A percentile compares a stretch with the other conserved stretches of the same genome.
Evolutionary conservation across 768 basidiomycete species (phyloP).

Genomic region (Naganishia randhawae): DNA sequence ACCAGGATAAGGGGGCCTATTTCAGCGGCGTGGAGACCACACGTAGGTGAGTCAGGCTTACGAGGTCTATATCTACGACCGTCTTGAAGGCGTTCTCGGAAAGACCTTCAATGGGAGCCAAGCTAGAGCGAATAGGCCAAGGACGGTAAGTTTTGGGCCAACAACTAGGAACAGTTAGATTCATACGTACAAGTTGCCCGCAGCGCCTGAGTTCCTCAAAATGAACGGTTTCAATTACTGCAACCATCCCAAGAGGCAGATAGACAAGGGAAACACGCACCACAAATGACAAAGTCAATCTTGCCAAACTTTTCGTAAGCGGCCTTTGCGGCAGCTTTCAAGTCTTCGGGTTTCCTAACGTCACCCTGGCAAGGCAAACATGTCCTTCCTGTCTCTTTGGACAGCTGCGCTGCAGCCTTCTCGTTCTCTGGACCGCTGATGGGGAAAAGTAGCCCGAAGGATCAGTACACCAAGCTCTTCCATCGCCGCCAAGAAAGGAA

Average conservation of each 20-base stretch:
- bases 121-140: constrained; percentile 40
- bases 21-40: too few relatives aligned
- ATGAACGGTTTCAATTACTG: too few relatives aligned
- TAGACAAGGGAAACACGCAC: too few relatives aligned
- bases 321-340: constrained; percentile 70
- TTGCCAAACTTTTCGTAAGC: constrained; percentile 72
- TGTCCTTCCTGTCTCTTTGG: constrained; percentile 62
- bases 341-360: constrained; percentile 69
- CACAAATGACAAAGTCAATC: constrained; percentile 93
- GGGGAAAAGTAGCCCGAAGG: constrained; percentile 9
- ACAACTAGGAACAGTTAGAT: background rate
- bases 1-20: too few relatives aligned
- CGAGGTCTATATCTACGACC: constrained; percentile 89
- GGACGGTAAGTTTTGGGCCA: background rate
- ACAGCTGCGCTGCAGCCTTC: constrained; percentile 66
- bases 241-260: too few relatives aligned
- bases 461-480: constrained; percentile 19
- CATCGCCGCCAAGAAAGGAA: too few relatives aligned
- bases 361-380: constrained; percentile 77
- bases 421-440: constrained; percentile 54
- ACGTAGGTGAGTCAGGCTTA: constrained; percentile 49
- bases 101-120: constrained; percentile 75
- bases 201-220: too few relatives aligned
- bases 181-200: constrained; percentile 74
- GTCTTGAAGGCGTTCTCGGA: constrained; percentile 88